A percentile compares a stretch with the other conserved stretches of the same genome.
These are phyloP conservation scores for Isabelozyma gotoi DNA, from an alignment of 805 yeast species.

Conservation along the genomic window DNA sequence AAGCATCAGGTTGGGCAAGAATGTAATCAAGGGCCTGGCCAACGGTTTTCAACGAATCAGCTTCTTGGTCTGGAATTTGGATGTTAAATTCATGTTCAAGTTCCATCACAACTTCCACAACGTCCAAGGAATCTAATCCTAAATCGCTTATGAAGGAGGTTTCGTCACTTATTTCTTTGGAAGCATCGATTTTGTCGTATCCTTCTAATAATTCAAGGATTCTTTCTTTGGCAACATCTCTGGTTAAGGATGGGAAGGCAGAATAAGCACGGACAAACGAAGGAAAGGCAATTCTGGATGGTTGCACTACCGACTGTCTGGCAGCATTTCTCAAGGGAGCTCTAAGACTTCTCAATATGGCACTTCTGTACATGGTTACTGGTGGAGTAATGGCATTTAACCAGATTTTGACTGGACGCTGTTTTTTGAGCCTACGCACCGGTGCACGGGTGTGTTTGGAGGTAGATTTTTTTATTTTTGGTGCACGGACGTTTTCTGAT, in stretches of 20 bases:
- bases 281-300: conserved; percentile 5
- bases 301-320: conserved; percentile 12
- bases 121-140: conserved; percentile 49
- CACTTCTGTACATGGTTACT: conserved; percentile 30
- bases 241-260: conserved; percentile 58
- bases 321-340: conserved; percentile 13
- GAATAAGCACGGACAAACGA: conserved; percentile 44
- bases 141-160: conserved; percentile 39
- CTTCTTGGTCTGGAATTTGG: conserved; percentile 48
- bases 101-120: conserved; percentile 48
- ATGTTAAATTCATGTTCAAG: conserved; percentile 48
- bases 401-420: background rate
- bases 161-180: conserved; percentile 36
- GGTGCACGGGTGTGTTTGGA: background rate
- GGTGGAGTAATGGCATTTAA: conserved; percentile 1
- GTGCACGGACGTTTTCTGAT: background rate
- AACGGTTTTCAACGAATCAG: conserved; percentile 45
- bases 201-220: conserved; percentile 64
- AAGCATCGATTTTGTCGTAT: conserved; percentile 51
- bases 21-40: conserved; percentile 46
- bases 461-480: background rate
- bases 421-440: background rate
- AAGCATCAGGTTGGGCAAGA: conserved; percentile 42
- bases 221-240: conserved; percentile 62
- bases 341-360: conserved; percentile 25